Evolutionary conservation across 768 basidiomycete genomes (phyloP), one percentile per base, ranked within the genome.

Genomic region (Tulasnella sp.): DNA sequence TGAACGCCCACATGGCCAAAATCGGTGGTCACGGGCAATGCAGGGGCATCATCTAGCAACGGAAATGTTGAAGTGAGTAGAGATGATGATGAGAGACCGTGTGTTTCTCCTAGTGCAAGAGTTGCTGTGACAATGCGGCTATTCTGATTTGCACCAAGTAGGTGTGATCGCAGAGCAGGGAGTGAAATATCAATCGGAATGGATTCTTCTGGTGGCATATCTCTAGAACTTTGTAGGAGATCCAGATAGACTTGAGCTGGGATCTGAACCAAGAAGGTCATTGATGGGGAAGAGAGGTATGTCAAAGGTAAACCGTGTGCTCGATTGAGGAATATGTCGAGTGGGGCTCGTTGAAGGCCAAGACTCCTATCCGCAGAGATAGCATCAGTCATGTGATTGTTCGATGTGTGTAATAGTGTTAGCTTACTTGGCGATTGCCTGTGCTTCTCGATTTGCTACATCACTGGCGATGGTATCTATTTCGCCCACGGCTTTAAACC

Each of bases 321-420:
- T 1, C 81, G 78, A 44, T 75, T 63, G 24, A 89, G 70, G 62
- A 77, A 76, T 19, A 85, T 76, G 62, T 90, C 86, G 22, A 90
- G 70, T 25, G 86, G 77, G 0, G 73, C 71, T 16, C 59, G 65
- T 19, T 46, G 24, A 10, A 53, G 12, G 1, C 28, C 40, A 19
- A 59, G 55, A 7, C 41, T 35, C 15, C 53, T 58, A 48, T 12
- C 45, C 32, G 25, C n/a, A 13, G 29, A 15, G 15, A 42, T 16
- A 25, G 22, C n/a, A 16, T 27, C 16, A 40, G 37, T 25, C 24
- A 25, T 5, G 32, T 16, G 15, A 50, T 0, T n/a, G 16, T 15
- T 4, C 33, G 42, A 19, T 49, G 16, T 8, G 27, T 9, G 33
- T 32, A 22, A 25, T 15, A 37, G 5, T 35, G 15, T 32, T 16